phyloP scores from a whole-genome alignment of 345 rosid genomes.

The Linum tenue region DNA sequence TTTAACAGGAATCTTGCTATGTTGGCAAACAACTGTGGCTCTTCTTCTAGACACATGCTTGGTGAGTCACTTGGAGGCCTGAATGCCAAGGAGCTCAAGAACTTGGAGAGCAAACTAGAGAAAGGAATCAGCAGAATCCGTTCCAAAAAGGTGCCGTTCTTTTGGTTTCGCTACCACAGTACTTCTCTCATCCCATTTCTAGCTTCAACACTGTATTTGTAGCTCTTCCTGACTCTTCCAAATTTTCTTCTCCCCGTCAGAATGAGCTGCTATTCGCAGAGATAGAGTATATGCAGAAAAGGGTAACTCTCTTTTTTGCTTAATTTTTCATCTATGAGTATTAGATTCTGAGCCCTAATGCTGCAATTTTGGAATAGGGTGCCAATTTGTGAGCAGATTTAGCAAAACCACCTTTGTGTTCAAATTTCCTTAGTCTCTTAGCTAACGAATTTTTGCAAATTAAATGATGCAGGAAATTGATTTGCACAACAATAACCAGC shows the following conservation, averaged over 20 bases:
- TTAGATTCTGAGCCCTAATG: neutral
- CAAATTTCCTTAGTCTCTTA: neutral
- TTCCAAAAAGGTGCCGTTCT: conserved; percentile 63
- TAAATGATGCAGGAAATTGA: conserved; percentile 75
- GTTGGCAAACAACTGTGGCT: neutral
- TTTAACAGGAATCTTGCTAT: conserved; percentile 1
- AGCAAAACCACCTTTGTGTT: neutral
- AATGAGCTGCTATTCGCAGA: conserved; percentile 78
- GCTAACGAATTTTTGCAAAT: neutral
- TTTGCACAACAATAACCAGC: conserved; percentile 86
- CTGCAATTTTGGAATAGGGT: neutral
- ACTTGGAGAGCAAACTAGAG: conserved; percentile 59
- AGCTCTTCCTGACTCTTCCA: neutral
- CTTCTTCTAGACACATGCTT: conserved; percentile 54
- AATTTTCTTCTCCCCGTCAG: conserved; percentile 28
- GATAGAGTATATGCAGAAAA: conserved; percentile 89
- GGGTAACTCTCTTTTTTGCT: conserved; percentile 35
- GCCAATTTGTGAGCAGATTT: neutral
- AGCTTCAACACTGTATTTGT: neutral
- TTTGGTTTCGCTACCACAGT: no score
- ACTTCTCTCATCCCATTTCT: neutral
- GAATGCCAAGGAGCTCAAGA: conserved; percentile 51
- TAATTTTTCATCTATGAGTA: no score
- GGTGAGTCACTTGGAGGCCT: conserved; percentile 59
- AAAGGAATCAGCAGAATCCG: conserved; percentile 74